phyloP scores from a whole-genome alignment of 805 yeast genomes.

The Spathaspora hagerdaliae region DNA sequence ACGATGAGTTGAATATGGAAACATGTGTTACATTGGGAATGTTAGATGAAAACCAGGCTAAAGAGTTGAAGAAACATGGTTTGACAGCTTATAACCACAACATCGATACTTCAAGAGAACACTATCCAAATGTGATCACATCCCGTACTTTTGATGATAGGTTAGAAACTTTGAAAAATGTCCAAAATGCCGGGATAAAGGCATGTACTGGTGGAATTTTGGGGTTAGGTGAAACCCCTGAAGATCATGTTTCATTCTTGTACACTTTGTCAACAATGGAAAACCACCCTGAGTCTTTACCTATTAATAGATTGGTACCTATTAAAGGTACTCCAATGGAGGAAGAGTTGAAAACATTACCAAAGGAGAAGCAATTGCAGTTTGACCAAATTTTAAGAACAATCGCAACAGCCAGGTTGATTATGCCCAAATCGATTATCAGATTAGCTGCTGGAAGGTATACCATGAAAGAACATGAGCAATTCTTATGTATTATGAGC shows the following conservation, averaged over 20 bases:
- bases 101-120: slow-evolving; percentile 75
- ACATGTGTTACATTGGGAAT: slow-evolving; percentile 80
- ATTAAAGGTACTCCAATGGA: slow-evolving; percentile 77
- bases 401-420: slow-evolving; percentile 68
- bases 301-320: slow-evolving; percentile 76
- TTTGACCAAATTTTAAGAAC: slow-evolving; percentile 65
- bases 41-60: slow-evolving; percentile 64
- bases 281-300: slow-evolving; percentile 75
- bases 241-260: slow-evolving; percentile 66
- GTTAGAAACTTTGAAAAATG: slow-evolving; percentile 59
- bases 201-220: slow-evolving; percentile 80
- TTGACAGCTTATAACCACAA: slow-evolving; percentile 81
- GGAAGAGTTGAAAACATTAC: slow-evolving; percentile 42
- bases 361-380: slow-evolving; percentile 40
- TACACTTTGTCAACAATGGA: slow-evolving; percentile 65
- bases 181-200: slow-evolving; percentile 57
- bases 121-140: slow-evolving; percentile 67
- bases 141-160: slow-evolving; percentile 73
- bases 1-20: slow-evolving; percentile 61
- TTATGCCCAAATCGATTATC: slow-evolving; percentile 70
- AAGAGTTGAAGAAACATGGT: slow-evolving; percentile 59
- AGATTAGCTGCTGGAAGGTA: slow-evolving; percentile 80
- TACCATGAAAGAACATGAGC: slow-evolving; percentile 76
- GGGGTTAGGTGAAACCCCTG: slow-evolving; percentile 72
- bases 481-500: slow-evolving; percentile 68